Percentiles rank a stretch among this genome's conserved stretches.
phyloP scores from a whole-genome alignment of 2,329 filamentous ascomycete species.

The Alternaria alternata region DNA sequence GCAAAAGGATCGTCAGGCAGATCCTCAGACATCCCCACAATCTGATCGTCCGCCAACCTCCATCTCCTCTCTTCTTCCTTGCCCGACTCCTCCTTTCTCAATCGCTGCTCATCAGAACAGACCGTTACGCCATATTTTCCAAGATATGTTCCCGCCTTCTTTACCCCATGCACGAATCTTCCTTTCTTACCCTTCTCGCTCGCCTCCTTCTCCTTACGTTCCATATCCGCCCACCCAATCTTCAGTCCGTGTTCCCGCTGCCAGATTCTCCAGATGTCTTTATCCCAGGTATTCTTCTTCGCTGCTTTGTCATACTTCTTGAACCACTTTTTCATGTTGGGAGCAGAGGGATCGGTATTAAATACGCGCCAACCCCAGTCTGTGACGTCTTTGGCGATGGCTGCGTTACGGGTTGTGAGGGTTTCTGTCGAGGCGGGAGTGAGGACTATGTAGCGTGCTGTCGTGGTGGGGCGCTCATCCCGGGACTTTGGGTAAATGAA shows the following conservation, averaged over 20 bases:
- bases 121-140: neutral
- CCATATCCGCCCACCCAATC: neutral
- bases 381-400: conserved; percentile 6
- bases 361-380: conserved; percentile 12
- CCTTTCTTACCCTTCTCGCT: neutral
- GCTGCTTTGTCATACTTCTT: neutral
- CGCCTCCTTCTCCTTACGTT: neutral
- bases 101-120: neutral
- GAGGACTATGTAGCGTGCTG: conserved; percentile 7
- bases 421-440: neutral
- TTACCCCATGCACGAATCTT: neutral
- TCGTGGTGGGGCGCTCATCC: conserved; percentile 1
- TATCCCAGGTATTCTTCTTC: neutral
- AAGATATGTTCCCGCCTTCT: neutral
- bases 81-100: neutral
- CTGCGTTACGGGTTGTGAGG: neutral
- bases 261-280: conserved; percentile 13
- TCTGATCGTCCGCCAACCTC: neutral
- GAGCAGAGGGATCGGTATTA: neutral
- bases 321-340: conserved; percentile 2
- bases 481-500: neutral
- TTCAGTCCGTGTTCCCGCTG: conserved; percentile 8
- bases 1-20: neutral
- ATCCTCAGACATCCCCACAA: neutral
- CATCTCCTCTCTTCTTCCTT: neutral